Evolutionary conservation across 257 asterid genomes (phyloP), one percentile per base, ranked within the genome.

Genomic region (Leonotis leonurus): DNA sequence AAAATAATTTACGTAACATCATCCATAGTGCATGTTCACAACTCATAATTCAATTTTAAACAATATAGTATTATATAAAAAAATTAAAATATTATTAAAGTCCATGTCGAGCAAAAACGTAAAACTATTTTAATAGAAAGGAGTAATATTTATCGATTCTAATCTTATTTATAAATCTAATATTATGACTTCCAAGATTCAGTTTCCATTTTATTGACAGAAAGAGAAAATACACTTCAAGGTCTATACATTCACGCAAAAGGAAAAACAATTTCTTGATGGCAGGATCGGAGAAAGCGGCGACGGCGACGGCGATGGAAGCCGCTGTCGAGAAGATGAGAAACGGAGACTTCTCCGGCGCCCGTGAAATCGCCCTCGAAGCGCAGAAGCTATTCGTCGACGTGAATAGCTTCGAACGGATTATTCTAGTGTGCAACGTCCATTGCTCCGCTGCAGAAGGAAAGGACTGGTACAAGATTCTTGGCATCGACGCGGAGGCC

Each of bases 401-500:
- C 41, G 63, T 81, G 12, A 74, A 74, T 14, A 64, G 76, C 57
- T 39, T 83, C 46, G 65, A 68, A 3, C 81, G 70, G 56, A 70
- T 83, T 70, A 73, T 79, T 48, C 64, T 73, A 50, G 81, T 86
- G 20, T 86, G 95, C 64, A 80, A 77, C 22, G 91, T 86, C 60
- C 87, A 79, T 62, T 79, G 82, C 66, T 74, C 82, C 27, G 81
- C 71, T 22, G 72, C 65, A 41, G 71, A 68, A 35, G 86, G 78
- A 61, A 75, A 56, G 14, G 83, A 83, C 43, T 86, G 87, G 91
- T 86, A 81, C 62, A 71, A 59, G 58, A 74, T 86, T 18, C 85
- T 86, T 24, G 67, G 62, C 41, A 45, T 80, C 3, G 85, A 71
- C 44, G 79, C 79, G n/a, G 68, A 72, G 10, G 77, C 85, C 26